phyloP scores from a whole-genome alignment of 2,329 filamentous ascomycete species.

The Cladosporium sp. region DNA sequence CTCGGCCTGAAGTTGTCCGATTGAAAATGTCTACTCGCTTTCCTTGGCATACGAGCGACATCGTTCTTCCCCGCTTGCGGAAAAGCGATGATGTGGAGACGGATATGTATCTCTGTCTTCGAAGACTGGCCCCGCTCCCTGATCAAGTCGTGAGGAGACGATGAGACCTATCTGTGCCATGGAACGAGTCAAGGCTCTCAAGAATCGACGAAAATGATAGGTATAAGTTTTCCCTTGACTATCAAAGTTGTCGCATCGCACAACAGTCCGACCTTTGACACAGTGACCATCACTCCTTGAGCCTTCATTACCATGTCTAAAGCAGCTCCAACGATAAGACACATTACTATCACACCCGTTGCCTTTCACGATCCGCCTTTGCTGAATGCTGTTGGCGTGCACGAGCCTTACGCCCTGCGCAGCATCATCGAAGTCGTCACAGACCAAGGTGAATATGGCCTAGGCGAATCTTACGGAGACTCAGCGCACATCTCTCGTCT shows the following conservation, averaged over 20 bases:
- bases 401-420: slow-evolving; percentile 12
- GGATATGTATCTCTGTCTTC: background rate
- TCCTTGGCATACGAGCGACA: background rate
- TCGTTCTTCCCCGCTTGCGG: background rate
- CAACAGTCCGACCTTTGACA: background rate
- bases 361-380: slow-evolving; percentile 16
- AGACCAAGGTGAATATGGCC: slow-evolving; percentile 5
- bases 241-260: background rate
- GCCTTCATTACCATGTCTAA: background rate
- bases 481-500: slow-evolving; percentile 14
- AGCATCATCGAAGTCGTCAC: slow-evolving; percentile 15
- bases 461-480: slow-evolving; percentile 16
- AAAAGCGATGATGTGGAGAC: background rate
- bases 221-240: background rate
- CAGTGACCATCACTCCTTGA: background rate
- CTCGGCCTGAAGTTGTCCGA: background rate
- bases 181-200: background rate
- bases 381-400: slow-evolving; percentile 16
- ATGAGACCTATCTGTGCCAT: background rate
- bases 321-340: background rate
- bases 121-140: background rate
- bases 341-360: slow-evolving; percentile 14
- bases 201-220: background rate
- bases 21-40: background rate
- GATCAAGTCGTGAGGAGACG: background rate